A percentile compares a stretch with the other conserved stretches of the same genome.
These are phyloP conservation scores for Millerozyma acaciae DNA, from an alignment of 805 yeast species.

Conservation along the genomic window DNA sequence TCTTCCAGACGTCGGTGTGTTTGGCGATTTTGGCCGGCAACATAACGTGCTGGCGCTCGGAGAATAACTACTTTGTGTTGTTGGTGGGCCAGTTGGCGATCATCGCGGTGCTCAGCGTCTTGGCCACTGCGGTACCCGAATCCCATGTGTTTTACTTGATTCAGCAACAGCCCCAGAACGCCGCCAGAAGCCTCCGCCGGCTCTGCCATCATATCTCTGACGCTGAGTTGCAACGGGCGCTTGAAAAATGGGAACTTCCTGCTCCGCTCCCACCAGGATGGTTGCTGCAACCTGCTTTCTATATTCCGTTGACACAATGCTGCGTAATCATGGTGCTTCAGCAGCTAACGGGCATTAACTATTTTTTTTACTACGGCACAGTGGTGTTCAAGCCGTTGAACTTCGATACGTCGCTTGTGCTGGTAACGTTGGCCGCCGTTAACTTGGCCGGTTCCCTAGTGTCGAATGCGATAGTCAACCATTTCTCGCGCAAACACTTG, in stretches of 20 bases:
- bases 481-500: constrained; percentile 1
- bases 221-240: neutral
- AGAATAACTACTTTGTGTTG: neutral
- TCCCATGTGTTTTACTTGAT: constrained; percentile 1
- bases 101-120: neutral
- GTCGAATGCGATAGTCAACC: constrained; percentile 12
- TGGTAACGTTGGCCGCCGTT: constrained; percentile 14
- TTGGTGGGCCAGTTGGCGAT: constrained; percentile 3
- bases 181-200: neutral
- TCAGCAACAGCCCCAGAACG: neutral
- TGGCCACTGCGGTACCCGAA: constrained; percentile 1
- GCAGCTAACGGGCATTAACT: constrained; percentile 33
- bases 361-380: constrained; percentile 29
- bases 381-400: constrained; percentile 12
- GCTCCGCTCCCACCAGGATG: constrained; percentile 1
- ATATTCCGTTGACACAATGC: constrained; percentile 13
- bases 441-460: constrained; percentile 18
- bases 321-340: constrained; percentile 26
- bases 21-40: constrained; percentile 21
- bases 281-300: neutral
- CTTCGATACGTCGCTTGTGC: constrained; percentile 11
- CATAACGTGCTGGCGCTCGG: constrained; percentile 5
- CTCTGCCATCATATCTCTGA: neutral
- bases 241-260: neutral
- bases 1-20: constrained; percentile 22